A percentile compares a stretch with the other conserved stretches of the same genome.
Evolutionary conservation across 352 stramenopile species (phyloP).

Genomic region (Pythium biforme): DNA sequence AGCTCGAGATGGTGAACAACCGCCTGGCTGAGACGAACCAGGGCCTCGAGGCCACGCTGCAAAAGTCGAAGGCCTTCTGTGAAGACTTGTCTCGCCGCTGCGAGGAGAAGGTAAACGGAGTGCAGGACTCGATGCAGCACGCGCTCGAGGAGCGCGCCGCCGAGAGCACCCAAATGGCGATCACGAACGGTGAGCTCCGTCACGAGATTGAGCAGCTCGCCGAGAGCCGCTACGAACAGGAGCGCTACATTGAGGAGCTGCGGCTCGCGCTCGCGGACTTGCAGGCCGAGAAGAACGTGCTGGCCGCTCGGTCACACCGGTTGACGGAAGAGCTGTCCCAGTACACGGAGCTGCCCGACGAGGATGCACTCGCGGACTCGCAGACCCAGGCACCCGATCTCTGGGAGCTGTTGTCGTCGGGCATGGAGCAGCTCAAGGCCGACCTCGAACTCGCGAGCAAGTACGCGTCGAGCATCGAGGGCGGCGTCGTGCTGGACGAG

Average conservation of each 20-base stretch:
- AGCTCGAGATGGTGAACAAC: constrained; percentile 45
- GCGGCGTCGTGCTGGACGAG: constrained; percentile 32
- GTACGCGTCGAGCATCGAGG: constrained; percentile 81
- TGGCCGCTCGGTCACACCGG: constrained; percentile 71
- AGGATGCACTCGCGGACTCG: constrained; percentile 53
- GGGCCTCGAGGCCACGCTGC: constrained; percentile 54
- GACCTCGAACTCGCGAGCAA: constrained; percentile 86
- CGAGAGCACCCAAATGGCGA: constrained; percentile 60
- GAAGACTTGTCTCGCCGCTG: constrained; percentile 58
- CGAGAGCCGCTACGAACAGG: constrained; percentile 61
- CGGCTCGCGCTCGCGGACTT: constrained; percentile 72
- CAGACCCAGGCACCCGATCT: constrained; percentile 70
- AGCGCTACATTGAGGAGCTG: constrained; percentile 63
- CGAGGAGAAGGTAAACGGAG: constrained; percentile 60
- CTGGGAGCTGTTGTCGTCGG: constrained; percentile 81
- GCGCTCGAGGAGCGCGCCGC: constrained; percentile 59
- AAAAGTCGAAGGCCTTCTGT: constrained; percentile 62
- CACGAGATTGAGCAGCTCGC: constrained; percentile 65
- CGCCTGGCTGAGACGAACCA: constrained; percentile 46
- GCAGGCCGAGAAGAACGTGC: constrained; percentile 84
- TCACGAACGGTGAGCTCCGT: constrained; percentile 58
- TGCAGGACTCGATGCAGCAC: constrained; percentile 60
- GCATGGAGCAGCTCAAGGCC: constrained; percentile 89
- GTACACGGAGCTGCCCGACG: constrained; percentile 77
- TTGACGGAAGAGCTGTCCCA: constrained; percentile 81